A percentile compares a stretch with the other conserved stretches of the same genome.
phyloP scores from a whole-genome alignment of 495 filamentous ascomycete genomes.

The Penicillium turbatum region DNA sequence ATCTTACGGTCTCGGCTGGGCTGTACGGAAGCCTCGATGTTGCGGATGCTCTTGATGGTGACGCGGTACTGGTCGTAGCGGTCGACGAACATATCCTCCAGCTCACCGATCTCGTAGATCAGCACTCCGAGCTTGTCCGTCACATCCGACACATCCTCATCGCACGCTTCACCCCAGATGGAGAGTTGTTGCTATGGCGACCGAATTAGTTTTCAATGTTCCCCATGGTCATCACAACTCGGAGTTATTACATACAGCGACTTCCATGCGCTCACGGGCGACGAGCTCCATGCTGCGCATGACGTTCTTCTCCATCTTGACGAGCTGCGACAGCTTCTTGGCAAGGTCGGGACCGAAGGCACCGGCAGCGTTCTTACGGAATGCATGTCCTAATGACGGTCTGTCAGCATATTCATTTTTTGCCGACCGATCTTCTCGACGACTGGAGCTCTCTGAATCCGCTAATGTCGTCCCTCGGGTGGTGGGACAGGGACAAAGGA shows the following conservation, averaged over 20 bases:
- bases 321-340: conserved; percentile 93
- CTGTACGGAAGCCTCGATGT: conserved; percentile 97
- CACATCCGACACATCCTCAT: conserved; percentile 97
- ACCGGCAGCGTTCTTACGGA: conserved; percentile 85
- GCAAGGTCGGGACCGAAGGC: conserved; percentile 95
- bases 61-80: conserved; percentile 99
- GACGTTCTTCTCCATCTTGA: conserved; percentile 99
- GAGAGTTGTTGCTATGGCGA: conserved; percentile 85
- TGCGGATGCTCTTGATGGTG: conserved; percentile 97
- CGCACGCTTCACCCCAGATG: conserved; percentile 93
- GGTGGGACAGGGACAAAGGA: not conserved
- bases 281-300: conserved; percentile 98
- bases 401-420: conserved; percentile 18
- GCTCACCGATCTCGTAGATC: conserved; percentile 96
- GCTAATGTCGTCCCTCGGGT: not conserved
- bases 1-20: conserved; percentile 89
- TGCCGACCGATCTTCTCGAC: not conserved
- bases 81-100: conserved; percentile 97
- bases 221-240: not conserved
- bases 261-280: conserved; percentile 93
- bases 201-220: conserved; percentile 12
- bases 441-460: not conserved
- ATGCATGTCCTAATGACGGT: conserved; percentile 71
- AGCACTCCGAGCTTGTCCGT: conserved; percentile 98
- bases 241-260: conserved; percentile 62